Base-by-base conservation (phyloP, 495 filamentous ascomycete species). In the Neurospora terricola region DNA sequence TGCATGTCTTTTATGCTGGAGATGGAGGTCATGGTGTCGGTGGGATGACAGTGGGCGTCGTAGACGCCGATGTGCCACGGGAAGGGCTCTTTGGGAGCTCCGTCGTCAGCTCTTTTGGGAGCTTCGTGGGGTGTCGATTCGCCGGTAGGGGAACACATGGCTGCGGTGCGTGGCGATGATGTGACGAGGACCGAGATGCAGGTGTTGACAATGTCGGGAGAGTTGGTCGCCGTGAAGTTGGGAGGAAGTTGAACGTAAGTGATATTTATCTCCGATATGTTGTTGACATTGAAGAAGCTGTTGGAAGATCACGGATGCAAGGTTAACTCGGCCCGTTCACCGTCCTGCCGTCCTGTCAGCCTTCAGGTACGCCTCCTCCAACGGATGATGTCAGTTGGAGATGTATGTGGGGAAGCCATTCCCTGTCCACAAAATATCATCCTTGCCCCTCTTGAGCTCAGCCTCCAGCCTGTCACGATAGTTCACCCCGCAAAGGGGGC, bases 21-120 rank as follows among this genome's bases (percentile, higher is more conserved):
- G 69, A 94, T 83, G 6, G 87, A 91, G 27, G 90, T 78, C 88
- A 96, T 92, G n/a, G 93, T 97, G 80, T 98, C 95, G 27, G 96
- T 99, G n/a, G 96, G 94, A 81, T 99, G 96, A 78, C 96, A 99
- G 82, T 99, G 96, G 62, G 96, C 94, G 82, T 99, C 96, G 76
- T 88, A 93, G 70, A 95, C 88, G 36, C 94, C 94, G 10, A 94
- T 77, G 45, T 92, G 87, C 96, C 96, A 99, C 4, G 94, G 94
- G 73, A 98, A 88, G 38, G 77, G 74, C 39, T 82, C 78, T 18
- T 59, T 69, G 5, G 18, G 27, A 69, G 10, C 5, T 3, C 30
- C 39, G 34, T 54, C n/a, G 8, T 38, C 16, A 9, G 16, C 23
- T 16, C 43, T 66, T 66, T 34, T 66, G 27, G 27, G 54, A 68